Percentiles rank a stretch among this genome's conserved stretches.
Conservation (phyloP, 2,329 filamentous ascomycete genomes). For the Fusarium chlamydosporum region DNA sequence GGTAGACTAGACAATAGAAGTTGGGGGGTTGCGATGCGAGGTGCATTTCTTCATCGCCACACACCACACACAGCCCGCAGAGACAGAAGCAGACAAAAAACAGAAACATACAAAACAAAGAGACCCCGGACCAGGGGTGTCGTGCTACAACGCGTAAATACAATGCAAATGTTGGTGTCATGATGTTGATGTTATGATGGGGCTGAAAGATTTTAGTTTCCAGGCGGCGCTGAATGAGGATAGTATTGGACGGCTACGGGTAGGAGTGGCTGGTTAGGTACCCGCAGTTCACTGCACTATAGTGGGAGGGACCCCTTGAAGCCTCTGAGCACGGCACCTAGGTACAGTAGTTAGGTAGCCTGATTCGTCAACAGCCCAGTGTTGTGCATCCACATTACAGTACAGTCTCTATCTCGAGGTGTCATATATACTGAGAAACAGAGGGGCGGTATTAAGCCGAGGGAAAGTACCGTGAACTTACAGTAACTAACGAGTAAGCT, state of each 20-base stretch:
- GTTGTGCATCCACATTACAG: slow-evolving; percentile 10
- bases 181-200: slow-evolving; percentile 18
- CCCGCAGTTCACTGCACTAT: not conserved
- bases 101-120: not conserved
- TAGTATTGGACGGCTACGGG: not conserved
- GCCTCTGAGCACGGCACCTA: slow-evolving; percentile 20
- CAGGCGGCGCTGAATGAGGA: not conserved
- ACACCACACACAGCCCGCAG: slow-evolving; percentile 5
- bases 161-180: slow-evolving; percentile 33
- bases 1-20: not conserved
- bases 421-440: slow-evolving; percentile 39
- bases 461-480: slow-evolving; percentile 3
- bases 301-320: slow-evolving; percentile 1
- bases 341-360: too few relatives aligned
- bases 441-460: not conserved
- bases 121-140: not conserved
- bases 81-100: slow-evolving; percentile 1
- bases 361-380: slow-evolving; percentile 12
- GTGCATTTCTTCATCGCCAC: not conserved
- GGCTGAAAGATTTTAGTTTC: not conserved
- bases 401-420: slow-evolving; percentile 21
- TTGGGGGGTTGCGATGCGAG: not conserved
- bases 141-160: not conserved
- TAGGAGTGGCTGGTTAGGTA: slow-evolving; percentile 11
- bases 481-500: too few relatives aligned